phyloP scores from a whole-genome alignment of 2,329 filamentous ascomycete species.

The Colletotrichum sp. region DNA sequence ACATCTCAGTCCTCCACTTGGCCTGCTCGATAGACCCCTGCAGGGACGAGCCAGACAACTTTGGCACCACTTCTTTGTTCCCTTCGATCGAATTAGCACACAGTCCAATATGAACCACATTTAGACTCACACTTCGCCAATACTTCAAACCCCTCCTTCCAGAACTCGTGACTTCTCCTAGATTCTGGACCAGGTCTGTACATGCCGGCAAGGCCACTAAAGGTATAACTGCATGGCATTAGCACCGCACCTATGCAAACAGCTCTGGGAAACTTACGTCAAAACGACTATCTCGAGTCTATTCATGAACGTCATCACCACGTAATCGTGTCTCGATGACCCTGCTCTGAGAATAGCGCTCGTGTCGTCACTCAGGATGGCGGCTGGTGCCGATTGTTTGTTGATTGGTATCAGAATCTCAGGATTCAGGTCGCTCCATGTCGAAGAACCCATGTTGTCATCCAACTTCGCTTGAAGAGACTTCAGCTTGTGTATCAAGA shows the following conservation, averaged over 20 bases:
- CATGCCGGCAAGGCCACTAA: slow-evolving; percentile 55
- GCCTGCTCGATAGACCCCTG: slow-evolving; percentile 62
- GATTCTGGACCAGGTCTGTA: slow-evolving; percentile 37
- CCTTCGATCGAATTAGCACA: slow-evolving; percentile 11
- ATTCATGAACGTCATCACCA: slow-evolving; percentile 66
- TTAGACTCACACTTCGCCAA: slow-evolving; percentile 50
- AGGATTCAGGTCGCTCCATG: slow-evolving; percentile 52
- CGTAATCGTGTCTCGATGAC: slow-evolving; percentile 53
- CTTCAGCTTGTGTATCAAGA: slow-evolving; percentile 64
- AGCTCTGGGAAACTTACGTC: slow-evolving; percentile 47
- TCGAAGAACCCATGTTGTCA: slow-evolving; percentile 47
- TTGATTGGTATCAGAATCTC: slow-evolving; percentile 62
- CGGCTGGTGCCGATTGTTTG: slow-evolving; percentile 50
- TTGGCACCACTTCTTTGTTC: slow-evolving; percentile 31
- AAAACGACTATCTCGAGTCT: slow-evolving; percentile 63
- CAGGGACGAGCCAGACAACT: slow-evolving; percentile 54
- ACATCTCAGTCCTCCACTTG: slow-evolving; percentile 69
- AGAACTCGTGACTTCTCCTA: slow-evolving; percentile 36
- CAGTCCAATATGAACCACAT: no score
- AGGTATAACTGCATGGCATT: slow-evolving; percentile 51
- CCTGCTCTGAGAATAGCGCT: slow-evolving; percentile 57
- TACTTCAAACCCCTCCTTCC: slow-evolving; percentile 47
- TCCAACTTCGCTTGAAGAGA: slow-evolving; percentile 69
- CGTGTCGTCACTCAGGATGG: slow-evolving; percentile 63
- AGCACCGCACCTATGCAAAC: slow-evolving; percentile 4